A percentile compares a stretch with the other conserved stretches of the same genome.
Evolutionary conservation across 192 early-diverging fungal genomes (phyloP).

Genomic region (Mortierella claussenii): DNA sequence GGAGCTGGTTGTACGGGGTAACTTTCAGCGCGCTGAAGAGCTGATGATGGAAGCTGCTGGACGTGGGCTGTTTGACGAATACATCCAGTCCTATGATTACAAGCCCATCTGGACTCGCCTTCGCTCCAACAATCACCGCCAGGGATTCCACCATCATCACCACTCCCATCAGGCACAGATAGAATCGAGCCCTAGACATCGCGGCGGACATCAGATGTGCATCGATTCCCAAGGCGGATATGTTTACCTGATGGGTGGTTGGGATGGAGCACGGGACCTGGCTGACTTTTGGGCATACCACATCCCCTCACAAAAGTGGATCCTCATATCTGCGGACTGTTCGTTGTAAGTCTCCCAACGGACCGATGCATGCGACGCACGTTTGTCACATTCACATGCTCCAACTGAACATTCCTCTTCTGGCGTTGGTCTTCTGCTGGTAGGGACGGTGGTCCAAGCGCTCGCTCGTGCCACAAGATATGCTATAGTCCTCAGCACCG

Average conservation of each 20-base stretch:
- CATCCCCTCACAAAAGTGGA: constrained; percentile 73
- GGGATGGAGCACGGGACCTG: constrained; percentile 89
- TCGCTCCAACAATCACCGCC: constrained; percentile 23
- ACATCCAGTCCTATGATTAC: constrained; percentile 76
- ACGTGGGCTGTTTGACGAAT: constrained; percentile 76
- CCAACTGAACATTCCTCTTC: no score
- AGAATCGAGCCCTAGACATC: constrained; percentile 63
- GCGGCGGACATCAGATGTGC: constrained; percentile 98
- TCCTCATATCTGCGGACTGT: constrained; percentile 81
- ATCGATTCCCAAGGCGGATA: constrained; percentile 73
- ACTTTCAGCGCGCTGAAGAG: constrained; percentile 80
- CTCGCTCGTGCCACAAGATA: constrained; percentile 94
- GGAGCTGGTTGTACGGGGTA: constrained; percentile 71
- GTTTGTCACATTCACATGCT: no score
- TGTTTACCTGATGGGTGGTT: constrained; percentile 94
- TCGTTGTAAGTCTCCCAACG: constrained; percentile 66
- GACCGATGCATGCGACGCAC: no score
- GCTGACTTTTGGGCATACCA: constrained; percentile 91
- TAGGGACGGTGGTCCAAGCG: constrained; percentile 86
- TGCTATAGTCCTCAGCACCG: constrained; percentile 82
- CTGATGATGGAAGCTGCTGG: constrained; percentile 72
- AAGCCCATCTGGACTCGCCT: constrained; percentile 61
- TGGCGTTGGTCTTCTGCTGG: background rate
- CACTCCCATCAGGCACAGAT: constrained; percentile 25
- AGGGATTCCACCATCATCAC: constrained; percentile 36